A percentile compares a stretch with the other conserved stretches of the same genome.
phyloP scores from a whole-genome alignment of 1,284 basidiomycete genomes.

The Rhodotorula sp. region DNA sequence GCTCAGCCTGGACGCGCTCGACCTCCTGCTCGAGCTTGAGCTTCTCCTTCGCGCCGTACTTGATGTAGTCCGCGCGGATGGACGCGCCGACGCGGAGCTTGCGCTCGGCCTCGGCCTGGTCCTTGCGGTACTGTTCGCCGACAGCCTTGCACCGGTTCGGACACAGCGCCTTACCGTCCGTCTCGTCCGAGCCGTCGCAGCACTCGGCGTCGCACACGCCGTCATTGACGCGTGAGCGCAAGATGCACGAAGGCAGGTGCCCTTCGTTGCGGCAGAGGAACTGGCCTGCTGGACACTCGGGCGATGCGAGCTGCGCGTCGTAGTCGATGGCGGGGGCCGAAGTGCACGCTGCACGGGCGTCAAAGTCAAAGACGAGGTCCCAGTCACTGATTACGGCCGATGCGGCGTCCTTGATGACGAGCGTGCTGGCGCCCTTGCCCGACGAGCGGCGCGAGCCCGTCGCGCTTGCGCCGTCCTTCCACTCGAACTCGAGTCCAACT shows the following conservation, averaged over 20 bases:
- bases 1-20: constrained; percentile 56
- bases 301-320: constrained; percentile 35
- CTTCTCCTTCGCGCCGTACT: constrained; percentile 83
- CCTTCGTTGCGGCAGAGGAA: constrained; percentile 91
- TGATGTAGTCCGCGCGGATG: constrained; percentile 83
- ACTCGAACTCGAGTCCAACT: constrained; percentile 43
- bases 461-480: constrained; percentile 42
- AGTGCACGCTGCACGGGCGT: constrained; percentile 22
- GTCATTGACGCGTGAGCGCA: constrained; percentile 84
- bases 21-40: constrained; percentile 68
- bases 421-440: constrained; percentile 34
- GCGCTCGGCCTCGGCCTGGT: constrained; percentile 68
- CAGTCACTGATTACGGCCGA: constrained; percentile 40
- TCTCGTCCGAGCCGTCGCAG: constrained; percentile 97
- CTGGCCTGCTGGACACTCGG: constrained; percentile 37
- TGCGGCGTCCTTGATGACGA: constrained; percentile 39
- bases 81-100: constrained; percentile 75
- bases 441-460: constrained; percentile 34
- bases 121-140: constrained; percentile 68
- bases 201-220: constrained; percentile 93
- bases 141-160: constrained; percentile 74
- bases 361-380: constrained; percentile 41
- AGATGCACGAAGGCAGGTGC: constrained; percentile 77
- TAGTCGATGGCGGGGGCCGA: constrained; percentile 26
- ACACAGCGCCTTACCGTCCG: constrained; percentile 66